Percentiles rank a stretch among this genome's conserved stretches.
phyloP scores from a whole-genome alignment of 2,329 filamentous ascomycete species.

The Fusarium sp. region DNA sequence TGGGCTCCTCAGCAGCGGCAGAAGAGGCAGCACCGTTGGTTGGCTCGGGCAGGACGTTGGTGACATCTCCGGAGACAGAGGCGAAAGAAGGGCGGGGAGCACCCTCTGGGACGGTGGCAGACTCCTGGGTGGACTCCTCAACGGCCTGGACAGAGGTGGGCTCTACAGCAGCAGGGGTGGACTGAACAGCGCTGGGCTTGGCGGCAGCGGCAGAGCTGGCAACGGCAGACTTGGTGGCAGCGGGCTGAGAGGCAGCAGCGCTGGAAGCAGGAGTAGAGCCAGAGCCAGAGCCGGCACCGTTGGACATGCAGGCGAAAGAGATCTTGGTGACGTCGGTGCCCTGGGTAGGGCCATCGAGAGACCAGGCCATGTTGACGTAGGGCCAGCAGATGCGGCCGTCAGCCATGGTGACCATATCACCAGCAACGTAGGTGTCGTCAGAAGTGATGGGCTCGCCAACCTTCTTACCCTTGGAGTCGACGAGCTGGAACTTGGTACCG shows the following conservation, averaged over 20 bases:
- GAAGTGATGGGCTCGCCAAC: slow-evolving; percentile 63
- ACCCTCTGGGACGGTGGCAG: slow-evolving; percentile 12
- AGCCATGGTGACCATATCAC: slow-evolving; percentile 71
- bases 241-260: slow-evolving; percentile 9
- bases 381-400: slow-evolving; percentile 72
- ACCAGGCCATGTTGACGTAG: slow-evolving; percentile 68
- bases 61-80: slow-evolving; percentile 23
- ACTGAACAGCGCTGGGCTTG: slow-evolving; percentile 12
- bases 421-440: slow-evolving; percentile 68
- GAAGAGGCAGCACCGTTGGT: slow-evolving; percentile 7
- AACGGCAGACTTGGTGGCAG: slow-evolving; percentile 24
- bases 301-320: slow-evolving; percentile 63
- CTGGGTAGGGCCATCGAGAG: slow-evolving; percentile 39
- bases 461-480: slow-evolving; percentile 62
- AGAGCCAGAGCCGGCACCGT: slow-evolving; percentile 23
- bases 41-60: slow-evolving; percentile 26
- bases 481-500: slow-evolving; percentile 70
- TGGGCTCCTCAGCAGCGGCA: slow-evolving; percentile 11
- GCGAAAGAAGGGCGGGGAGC: slow-evolving; percentile 38
- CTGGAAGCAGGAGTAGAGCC: slow-evolving; percentile 1
- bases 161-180: slow-evolving; percentile 15
- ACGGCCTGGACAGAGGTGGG: slow-evolving; percentile 17
- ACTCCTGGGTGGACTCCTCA: slow-evolving; percentile 17
- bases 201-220: not conserved
- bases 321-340: slow-evolving; percentile 54